Evolutionary conservation across 208 protist species (phyloP).

Genomic region (Acanthamoeba castellanii): DNA sequence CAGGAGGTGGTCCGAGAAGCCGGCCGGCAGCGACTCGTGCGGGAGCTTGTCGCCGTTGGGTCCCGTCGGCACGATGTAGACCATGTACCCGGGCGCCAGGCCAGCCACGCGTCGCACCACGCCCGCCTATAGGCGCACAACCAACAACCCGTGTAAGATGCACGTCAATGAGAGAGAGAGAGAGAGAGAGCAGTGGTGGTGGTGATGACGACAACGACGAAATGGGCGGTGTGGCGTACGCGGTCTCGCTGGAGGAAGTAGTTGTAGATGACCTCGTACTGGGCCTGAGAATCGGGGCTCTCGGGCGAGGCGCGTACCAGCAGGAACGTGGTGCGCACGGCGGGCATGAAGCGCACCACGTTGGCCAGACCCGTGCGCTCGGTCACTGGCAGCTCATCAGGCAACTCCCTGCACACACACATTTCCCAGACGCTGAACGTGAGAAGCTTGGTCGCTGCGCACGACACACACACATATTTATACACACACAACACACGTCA

Average conservation of each 20-base stretch:
- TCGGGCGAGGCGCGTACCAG: not conserved
- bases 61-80: not conserved
- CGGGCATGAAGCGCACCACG: not conserved
- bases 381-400: not conserved
- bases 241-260: constrained; percentile 35
- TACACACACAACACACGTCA: not conserved
- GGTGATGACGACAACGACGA: not conserved
- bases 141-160: no score
- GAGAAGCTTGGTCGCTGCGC: not conserved
- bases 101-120: not conserved
- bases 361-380: not conserved
- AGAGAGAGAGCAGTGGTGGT: not conserved
- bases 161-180: not conserved
- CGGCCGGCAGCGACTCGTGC: not conserved
- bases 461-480: not conserved
- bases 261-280: not conserved
- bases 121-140: not conserved
- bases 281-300: not conserved
- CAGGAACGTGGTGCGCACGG: constrained; percentile 1
- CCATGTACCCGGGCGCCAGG: not conserved
- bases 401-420: not conserved
- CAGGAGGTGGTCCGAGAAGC: not conserved
- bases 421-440: not conserved
- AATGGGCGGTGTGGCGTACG: not conserved
- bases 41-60: not conserved